Percentiles rank a stretch among this genome's conserved stretches.
These are phyloP conservation scores for Phalaenopsis equestris DNA, from an alignment of 106 monocot species.

Conservation along the genomic window DNA sequence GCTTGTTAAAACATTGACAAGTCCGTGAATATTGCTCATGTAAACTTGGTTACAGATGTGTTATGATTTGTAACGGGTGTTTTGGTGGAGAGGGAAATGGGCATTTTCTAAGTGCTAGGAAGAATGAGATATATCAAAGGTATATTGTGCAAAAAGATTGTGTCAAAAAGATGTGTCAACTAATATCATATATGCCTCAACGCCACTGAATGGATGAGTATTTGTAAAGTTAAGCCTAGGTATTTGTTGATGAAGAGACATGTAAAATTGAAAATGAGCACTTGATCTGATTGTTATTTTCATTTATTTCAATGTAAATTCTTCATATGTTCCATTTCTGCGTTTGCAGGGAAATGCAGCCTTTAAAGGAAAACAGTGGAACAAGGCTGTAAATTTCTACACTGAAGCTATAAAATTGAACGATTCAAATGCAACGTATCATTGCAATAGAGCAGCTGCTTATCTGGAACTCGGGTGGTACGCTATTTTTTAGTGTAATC, in stretches of 20 bases:
- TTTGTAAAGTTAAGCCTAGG: neutral
- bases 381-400: slow-evolving; percentile 76
- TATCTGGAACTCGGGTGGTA: slow-evolving; percentile 93
- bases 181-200: neutral
- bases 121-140: neutral
- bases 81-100: neutral
- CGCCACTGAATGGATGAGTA: neutral
- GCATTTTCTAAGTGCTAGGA: neutral
- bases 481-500: neutral
- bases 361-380: slow-evolving; percentile 83
- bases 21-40: neutral
- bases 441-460: slow-evolving; percentile 92
- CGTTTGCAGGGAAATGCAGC: slow-evolving; percentile 78
- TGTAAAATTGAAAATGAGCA: neutral
- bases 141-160: neutral
- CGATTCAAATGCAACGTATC: slow-evolving; percentile 68
- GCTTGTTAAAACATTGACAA: neutral
- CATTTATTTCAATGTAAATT: neutral
- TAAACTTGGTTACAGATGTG: neutral
- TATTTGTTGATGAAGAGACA: neutral
- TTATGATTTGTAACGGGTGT: neutral
- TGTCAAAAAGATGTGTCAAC: neutral
- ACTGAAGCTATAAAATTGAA: slow-evolving; percentile 91
- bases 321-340: neutral
- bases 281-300: neutral